phyloP scores from a whole-genome alignment of 176 grass and related monocot genomes.

The Bromus sterilis region DNA sequence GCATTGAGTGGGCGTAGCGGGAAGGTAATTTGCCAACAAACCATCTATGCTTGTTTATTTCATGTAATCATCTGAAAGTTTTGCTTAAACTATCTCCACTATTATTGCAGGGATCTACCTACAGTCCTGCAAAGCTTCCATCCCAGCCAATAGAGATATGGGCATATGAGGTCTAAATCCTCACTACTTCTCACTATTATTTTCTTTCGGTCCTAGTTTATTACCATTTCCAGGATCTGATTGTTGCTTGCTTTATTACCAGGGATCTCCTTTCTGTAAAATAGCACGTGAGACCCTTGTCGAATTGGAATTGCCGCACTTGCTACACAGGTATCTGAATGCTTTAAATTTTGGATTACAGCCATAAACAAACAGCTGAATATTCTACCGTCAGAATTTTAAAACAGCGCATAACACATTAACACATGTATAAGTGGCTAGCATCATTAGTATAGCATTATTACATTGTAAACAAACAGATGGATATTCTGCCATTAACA shows the following conservation, averaged over 20 bases:
- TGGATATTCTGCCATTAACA: background rate
- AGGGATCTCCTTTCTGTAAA: constrained; percentile 92
- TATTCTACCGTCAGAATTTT: background rate
- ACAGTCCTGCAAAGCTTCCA: constrained; percentile 68
- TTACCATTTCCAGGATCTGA: background rate
- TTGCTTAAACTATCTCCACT: background rate
- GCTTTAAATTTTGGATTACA: background rate
- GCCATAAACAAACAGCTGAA: background rate
- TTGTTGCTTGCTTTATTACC: background rate
- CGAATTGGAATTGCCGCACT: constrained; percentile 85
- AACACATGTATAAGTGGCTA: background rate
- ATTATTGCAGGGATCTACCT: constrained; percentile 58
- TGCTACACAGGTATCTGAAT: constrained; percentile 59
- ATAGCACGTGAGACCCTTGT: constrained; percentile 81
- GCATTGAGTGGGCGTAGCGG: constrained; percentile 65
- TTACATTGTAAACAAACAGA: background rate
- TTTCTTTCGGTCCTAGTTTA: background rate
- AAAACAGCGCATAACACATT: background rate
- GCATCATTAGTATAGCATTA: background rate
- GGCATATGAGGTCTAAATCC: constrained; percentile 74
- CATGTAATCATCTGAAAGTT: constrained; percentile 2
- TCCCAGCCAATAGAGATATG: constrained; percentile 74
- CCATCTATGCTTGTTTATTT: background rate
- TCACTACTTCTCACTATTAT: background rate
- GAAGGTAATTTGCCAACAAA: constrained; percentile 42